Evolutionary conservation across 2,329 filamentous ascomycete species (phyloP).

Genomic region (Fusarium nisikadoi): DNA sequence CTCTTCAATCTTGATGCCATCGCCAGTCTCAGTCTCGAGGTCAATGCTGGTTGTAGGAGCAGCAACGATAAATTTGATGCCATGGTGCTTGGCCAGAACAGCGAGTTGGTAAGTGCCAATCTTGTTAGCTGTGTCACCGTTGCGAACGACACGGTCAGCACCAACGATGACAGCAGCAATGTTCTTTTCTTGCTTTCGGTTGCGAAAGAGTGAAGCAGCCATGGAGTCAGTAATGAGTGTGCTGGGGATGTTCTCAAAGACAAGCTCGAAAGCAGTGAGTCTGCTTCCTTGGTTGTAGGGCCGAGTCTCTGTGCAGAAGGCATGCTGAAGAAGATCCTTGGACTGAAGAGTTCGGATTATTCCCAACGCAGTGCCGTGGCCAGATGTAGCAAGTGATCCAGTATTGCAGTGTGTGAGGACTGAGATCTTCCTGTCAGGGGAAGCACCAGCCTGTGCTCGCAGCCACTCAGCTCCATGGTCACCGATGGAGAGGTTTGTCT

Average conservation of each 20-base stretch:
- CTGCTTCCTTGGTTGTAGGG: conserved; percentile 98
- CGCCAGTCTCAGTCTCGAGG: conserved; percentile 78
- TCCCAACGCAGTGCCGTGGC: conserved; percentile 95
- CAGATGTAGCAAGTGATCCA: conserved; percentile 93
- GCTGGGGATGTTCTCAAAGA: conserved; percentile 89
- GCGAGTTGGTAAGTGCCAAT: conserved; percentile 95
- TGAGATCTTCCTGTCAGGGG: conserved; percentile 67
- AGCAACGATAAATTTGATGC: conserved; percentile 93
- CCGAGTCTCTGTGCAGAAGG: conserved; percentile 95
- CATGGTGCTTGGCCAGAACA: conserved; percentile 88
- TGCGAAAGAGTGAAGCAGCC: conserved; percentile 84
- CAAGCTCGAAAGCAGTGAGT: conserved; percentile 95
- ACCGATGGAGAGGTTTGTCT: conserved; percentile 89
- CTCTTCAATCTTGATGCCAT: conserved; percentile 90
- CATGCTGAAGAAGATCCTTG: conserved; percentile 75
- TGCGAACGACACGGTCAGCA: conserved; percentile 93
- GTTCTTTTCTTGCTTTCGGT: conserved; percentile 69
- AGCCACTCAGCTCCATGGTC: conserved; percentile 87
- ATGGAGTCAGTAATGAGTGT: conserved; percentile 97
- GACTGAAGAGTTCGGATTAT: conserved; percentile 87
- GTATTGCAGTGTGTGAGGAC: conserved; percentile 98
- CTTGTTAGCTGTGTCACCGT: conserved; percentile 98
- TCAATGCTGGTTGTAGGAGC: conserved; percentile 96
- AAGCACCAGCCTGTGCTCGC: conserved; percentile 64
- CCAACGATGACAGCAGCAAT: conserved; percentile 92